These are phyloP conservation scores for Sclerotiophoma versabilis DNA, from an alignment of 2,329 filamentous ascomycete species.

Conservation along the genomic window DNA sequence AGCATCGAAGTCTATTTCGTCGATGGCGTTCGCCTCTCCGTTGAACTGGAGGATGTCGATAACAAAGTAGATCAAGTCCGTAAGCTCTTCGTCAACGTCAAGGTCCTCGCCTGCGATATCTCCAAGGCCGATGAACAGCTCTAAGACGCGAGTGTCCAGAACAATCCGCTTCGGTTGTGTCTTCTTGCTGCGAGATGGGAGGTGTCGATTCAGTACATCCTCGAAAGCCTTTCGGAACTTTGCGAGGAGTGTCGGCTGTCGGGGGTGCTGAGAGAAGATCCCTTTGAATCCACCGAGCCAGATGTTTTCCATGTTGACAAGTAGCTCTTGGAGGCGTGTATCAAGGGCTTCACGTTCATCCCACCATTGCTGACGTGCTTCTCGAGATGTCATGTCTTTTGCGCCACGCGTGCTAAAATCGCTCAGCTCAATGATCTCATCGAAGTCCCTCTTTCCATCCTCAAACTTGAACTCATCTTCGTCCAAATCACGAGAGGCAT, in stretches of 20 bases:
- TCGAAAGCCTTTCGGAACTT: constrained; percentile 82
- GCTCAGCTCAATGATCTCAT: constrained; percentile 80
- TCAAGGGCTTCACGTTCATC: constrained; percentile 82
- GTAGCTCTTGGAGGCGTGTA: constrained; percentile 74
- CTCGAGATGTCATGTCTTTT: constrained; percentile 74
- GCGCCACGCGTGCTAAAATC: constrained; percentile 83
- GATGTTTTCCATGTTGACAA: constrained; percentile 86
- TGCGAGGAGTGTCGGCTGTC: constrained; percentile 69
- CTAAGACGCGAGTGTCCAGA: constrained; percentile 74
- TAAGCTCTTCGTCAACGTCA: constrained; percentile 88
- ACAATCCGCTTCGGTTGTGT: constrained; percentile 57
- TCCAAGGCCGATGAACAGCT: constrained; percentile 87
- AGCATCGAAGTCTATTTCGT: constrained; percentile 93
- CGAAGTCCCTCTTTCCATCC: constrained; percentile 78
- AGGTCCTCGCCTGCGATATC: constrained; percentile 70
- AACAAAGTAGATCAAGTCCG: constrained; percentile 93
- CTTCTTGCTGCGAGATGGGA: constrained; percentile 80
- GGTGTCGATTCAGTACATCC: constrained; percentile 78
- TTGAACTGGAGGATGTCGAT: constrained; percentile 97
- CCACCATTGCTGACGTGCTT: constrained; percentile 88
- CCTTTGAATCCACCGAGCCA: constrained; percentile 97
- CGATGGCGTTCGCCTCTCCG: constrained; percentile 94
- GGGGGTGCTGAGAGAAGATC: constrained; percentile 80
- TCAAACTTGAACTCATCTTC: constrained; percentile 84
- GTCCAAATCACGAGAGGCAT: constrained; percentile 80